Evolutionary conservation across 2,329 filamentous ascomycete genomes (phyloP).

Genomic region (Alternaria postmessia): DNA sequence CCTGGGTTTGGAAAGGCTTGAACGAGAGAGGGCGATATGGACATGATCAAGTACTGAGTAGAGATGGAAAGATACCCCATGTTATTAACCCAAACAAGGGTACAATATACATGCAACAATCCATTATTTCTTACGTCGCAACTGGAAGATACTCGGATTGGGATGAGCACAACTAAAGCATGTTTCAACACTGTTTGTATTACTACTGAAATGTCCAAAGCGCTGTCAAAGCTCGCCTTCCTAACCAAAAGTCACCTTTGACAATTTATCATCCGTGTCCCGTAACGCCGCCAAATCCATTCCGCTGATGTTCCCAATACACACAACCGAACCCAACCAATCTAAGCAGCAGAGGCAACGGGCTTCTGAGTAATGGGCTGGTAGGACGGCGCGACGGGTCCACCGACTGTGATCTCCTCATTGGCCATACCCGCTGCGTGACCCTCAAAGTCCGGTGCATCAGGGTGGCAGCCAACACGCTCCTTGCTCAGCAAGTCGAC

Average conservation of each 20-base stretch:
- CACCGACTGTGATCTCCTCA: conserved; percentile 40
- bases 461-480: conserved; percentile 79
- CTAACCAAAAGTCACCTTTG: background rate
- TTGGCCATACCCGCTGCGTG: conserved; percentile 39
- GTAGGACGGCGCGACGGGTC: conserved; percentile 40
- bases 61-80: background rate
- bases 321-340: background rate
- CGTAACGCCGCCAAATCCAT: background rate
- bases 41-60: background rate
- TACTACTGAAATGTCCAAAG: background rate
- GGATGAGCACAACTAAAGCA: background rate
- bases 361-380: conserved; percentile 44
- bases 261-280: background rate
- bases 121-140: background rate
- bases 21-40: background rate
- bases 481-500: conserved; percentile 93
- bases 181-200: background rate
- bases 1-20: conserved; percentile 44
- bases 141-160: too few relatives aligned
- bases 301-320: conserved; percentile 1
- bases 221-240: background rate
- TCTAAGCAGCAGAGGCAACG: conserved; percentile 42
- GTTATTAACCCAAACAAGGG: background rate
- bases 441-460: conserved; percentile 45
- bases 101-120: background rate